These are phyloP conservation scores for Vitis rupestris DNA, from an alignment of 164 flowering plant species.

Conservation along the genomic window DNA sequence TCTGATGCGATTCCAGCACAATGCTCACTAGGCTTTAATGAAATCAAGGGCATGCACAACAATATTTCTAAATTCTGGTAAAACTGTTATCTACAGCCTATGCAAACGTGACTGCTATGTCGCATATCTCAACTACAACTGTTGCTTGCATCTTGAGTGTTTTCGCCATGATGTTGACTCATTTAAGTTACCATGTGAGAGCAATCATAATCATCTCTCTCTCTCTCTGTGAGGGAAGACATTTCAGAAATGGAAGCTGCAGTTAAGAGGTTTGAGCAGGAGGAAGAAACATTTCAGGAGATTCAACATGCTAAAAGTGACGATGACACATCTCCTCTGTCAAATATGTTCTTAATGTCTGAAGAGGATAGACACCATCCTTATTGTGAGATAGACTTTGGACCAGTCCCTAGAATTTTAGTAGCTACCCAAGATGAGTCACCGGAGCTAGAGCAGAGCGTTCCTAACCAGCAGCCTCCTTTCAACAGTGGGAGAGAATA, in stretches of 20 bases:
- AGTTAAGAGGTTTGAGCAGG: conserved; percentile 75
- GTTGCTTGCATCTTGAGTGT: conserved; percentile 73
- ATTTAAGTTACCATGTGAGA: conserved; percentile 58
- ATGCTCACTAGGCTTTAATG: conserved; percentile 77
- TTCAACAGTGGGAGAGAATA: too few relatives aligned
- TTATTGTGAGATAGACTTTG: too few relatives aligned
- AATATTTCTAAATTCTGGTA: conserved; percentile 42
- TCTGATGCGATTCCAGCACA: conserved; percentile 80
- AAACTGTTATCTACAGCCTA: conserved; percentile 78
- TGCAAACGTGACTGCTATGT: conserved; percentile 96
- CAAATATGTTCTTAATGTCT: too few relatives aligned
- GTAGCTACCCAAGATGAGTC: too few relatives aligned
- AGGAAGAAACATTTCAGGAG: conserved; percentile 41
- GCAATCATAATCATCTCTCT: conserved; percentile 28
- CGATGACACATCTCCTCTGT: conserved; percentile 33
- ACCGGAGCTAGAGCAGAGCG: too few relatives aligned
- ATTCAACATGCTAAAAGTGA: conserved; percentile 32
- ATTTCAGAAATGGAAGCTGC: conserved; percentile 72
- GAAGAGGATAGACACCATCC: too few relatives aligned
- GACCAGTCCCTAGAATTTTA: too few relatives aligned
- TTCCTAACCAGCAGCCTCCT: too few relatives aligned
- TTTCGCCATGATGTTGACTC: conserved; percentile 71
- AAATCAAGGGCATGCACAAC: conserved; percentile 44
- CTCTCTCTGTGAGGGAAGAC: conserved; percentile 50
- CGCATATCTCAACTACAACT: conserved; percentile 69